Base-by-base conservation (phyloP, 148 eudicot genomes). In the Chenopodium berlandieri region DNA sequence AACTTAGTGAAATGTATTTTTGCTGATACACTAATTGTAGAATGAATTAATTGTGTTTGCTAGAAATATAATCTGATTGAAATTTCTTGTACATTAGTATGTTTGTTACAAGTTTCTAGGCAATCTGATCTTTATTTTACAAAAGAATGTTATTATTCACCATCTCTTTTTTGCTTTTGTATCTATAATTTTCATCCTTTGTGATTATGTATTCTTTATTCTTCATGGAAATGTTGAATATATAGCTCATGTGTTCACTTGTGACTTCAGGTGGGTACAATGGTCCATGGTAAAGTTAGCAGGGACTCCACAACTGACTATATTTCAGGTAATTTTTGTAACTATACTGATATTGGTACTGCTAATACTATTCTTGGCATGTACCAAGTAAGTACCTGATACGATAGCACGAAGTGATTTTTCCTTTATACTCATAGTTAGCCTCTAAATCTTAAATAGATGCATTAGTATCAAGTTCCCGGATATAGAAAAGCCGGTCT, bases 201-300 rank as follows among this genome's bases (percentile, higher is more conserved):
- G 5, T 17, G 1, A 23, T 78, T 50, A 4, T 30, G 67, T 22
- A 17, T 66, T 65, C 1, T 2, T 27, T n/a, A 46, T 9, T 64
- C 48, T 25, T 23, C 0, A 14, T 6, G 32, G 1, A 44, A 4
- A 22, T 66, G 12, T 7, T 78, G 7, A 27, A 48, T 66, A 44
- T 78, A 62, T 4, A 34, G 37, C 56, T 9, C 4, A n/a, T 12
- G 8, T 79, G 58, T 34, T 34, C 13, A 22, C 44, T 16, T 69
- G 66, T 54, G 48, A 78, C 40, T 69, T 71, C 73, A 79, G 75
- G 75, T 79, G 25, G 81, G 81, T 79, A 11, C 75, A 50, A 79
- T 69, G 81, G 81, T 56, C 30, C 40, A 70, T 0, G 52, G 81
- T 32, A 79, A 52, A 69, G 75, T 79, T 69, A 79, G 47, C 50